Conservation (phyloP, 116 monocot genomes). For the Iris pallida region DNA sequence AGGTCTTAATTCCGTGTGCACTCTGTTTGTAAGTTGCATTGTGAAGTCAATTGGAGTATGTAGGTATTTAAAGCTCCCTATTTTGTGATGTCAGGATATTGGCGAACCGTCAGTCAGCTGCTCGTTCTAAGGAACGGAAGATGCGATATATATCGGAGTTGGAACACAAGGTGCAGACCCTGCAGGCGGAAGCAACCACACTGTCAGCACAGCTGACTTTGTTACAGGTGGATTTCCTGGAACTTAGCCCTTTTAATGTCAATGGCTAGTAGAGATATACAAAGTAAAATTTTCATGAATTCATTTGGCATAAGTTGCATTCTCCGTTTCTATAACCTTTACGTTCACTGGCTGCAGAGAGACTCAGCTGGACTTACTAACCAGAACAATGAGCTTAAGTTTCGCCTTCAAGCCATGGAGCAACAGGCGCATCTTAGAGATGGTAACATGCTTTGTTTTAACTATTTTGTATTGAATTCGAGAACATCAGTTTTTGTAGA, state of each 20-base stretch:
- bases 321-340: not conserved
- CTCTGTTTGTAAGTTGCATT: no score
- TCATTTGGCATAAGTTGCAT: no score
- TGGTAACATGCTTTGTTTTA: constrained; percentile 20
- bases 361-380: constrained; percentile 30
- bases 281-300: no score
- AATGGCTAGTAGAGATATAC: no score
- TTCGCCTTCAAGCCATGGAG: constrained; percentile 50
- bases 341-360: constrained; percentile 22
- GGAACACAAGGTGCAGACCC: constrained; percentile 68
- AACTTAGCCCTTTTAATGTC: no score
- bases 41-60: no score
- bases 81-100: constrained; percentile 41
- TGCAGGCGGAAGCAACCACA: constrained; percentile 75
- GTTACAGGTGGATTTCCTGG: constrained; percentile 47
- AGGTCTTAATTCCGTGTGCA: not conserved
- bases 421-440: constrained; percentile 45
- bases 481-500: no score
- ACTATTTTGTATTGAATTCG: no score
- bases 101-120: constrained; percentile 77
- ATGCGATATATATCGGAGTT: constrained; percentile 70
- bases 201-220: constrained; percentile 77
- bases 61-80: not conserved
- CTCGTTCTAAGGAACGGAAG: constrained; percentile 76
- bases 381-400: constrained; percentile 44